Percentiles rank a stretch among this genome's conserved stretches.
Conservation (phyloP, 129 eudicot species). For the Escallonia herrerae region DNA sequence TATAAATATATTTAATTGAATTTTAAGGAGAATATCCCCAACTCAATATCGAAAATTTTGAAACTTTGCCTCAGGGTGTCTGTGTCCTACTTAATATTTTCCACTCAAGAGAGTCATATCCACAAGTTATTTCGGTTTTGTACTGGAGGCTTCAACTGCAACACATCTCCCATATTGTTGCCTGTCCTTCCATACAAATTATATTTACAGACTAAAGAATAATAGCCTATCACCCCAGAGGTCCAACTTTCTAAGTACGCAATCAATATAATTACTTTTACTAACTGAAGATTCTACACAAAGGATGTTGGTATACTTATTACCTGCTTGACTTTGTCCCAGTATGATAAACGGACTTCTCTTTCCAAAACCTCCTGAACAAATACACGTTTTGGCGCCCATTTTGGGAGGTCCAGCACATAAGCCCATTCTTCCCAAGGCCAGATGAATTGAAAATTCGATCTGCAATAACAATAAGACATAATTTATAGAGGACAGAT, state of each 20-base stretch:
- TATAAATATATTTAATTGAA: no score
- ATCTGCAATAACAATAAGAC: slow-evolving; percentile 36
- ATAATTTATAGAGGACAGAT: background rate
- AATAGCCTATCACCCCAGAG: no score
- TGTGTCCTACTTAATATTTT: no score
- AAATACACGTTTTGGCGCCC: slow-evolving; percentile 97
- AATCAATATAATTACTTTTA: background rate
- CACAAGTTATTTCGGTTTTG: no score
- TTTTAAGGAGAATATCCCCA: no score
- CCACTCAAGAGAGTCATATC: no score
- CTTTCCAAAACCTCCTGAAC: slow-evolving; percentile 98
- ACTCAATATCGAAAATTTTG: no score
- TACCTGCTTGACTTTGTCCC: slow-evolving; percentile 98
- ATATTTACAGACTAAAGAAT: background rate
- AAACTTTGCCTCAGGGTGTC: no score
- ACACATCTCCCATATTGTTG: no score
- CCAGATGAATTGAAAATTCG: slow-evolving; percentile 97
- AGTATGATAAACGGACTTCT: slow-evolving; percentile 91
- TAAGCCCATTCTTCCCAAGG: slow-evolving; percentile 99
- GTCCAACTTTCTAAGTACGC: no score
- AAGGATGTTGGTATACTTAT: background rate
- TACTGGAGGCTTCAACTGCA: no score
- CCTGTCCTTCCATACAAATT: no score
- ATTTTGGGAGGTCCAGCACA: slow-evolving; percentile 91
- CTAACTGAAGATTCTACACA: background rate